Conservation (phyloP, 208 protist species). For the Trypanosoma boissoni region DNA sequence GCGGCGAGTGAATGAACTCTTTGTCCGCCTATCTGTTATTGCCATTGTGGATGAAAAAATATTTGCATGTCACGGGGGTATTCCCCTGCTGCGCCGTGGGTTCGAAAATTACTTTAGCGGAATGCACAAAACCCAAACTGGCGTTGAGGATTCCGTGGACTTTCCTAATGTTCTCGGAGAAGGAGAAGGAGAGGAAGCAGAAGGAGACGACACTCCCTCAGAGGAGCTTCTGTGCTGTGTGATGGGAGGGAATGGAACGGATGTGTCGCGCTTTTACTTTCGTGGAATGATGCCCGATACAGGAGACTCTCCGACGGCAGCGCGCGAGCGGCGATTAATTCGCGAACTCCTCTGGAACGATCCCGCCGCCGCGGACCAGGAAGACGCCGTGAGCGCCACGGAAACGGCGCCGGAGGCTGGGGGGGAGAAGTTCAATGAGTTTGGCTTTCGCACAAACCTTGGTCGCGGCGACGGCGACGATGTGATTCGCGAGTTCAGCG, state of each 20-base stretch:
- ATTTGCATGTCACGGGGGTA: conserved; percentile 88
- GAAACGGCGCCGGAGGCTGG: background rate
- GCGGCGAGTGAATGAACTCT: conserved; percentile 63
- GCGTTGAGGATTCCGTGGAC: no score
- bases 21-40: conserved; percentile 67
- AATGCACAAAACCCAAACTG: background rate
- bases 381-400: background rate
- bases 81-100: conserved; percentile 46
- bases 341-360: conserved; percentile 78
- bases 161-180: no score
- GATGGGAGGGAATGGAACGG: conserved; percentile 10
- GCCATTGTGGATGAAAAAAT: conserved; percentile 81
- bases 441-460: conserved; percentile 44
- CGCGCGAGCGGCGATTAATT: conserved; percentile 45
- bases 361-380: conserved; percentile 7
- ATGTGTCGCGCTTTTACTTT: conserved; percentile 25
- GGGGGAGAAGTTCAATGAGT: conserved; percentile 12
- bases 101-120: conserved; percentile 3
- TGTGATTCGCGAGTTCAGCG: conserved; percentile 52
- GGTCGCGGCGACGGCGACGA: conserved; percentile 19
- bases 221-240: conserved; percentile 29
- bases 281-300: conserved; percentile 10
- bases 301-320: conserved; percentile 17
- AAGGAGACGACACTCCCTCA: conserved; percentile 26
- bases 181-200: no score